Evolutionary conservation across 208 protist genomes (phyloP).

Genomic region (Trichomonas vaginalis): DNA sequence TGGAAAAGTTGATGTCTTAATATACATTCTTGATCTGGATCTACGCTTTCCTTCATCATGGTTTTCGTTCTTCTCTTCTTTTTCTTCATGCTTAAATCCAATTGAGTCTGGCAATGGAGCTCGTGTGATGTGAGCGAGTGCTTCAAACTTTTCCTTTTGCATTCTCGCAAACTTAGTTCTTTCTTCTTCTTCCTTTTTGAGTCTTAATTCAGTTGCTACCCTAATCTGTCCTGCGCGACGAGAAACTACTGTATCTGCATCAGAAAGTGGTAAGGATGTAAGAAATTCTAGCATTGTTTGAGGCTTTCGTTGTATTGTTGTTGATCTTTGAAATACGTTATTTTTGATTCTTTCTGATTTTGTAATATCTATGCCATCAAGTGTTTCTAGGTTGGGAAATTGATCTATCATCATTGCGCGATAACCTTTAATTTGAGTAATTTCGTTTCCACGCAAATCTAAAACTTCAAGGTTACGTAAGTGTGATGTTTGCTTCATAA

Average conservation of each 20-base stretch:
- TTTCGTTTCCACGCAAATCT: not conserved
- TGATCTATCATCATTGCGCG: not conserved
- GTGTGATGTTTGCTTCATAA: not conserved
- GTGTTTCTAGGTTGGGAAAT: not conserved
- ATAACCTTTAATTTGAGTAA: not conserved
- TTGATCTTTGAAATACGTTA: not conserved
- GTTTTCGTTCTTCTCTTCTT: not conserved
- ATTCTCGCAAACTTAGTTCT: not conserved
- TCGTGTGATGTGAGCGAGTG: not conserved
- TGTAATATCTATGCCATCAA: not conserved
- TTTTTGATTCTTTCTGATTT: not conserved
- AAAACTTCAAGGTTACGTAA: not conserved
- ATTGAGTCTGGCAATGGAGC: not conserved
- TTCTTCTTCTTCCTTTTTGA: not conserved
- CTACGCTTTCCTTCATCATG: not conserved
- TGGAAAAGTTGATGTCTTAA: not conserved
- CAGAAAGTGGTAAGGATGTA: not conserved
- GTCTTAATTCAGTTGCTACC: no score
- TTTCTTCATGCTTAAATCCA: not conserved
- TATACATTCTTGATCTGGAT: not conserved
- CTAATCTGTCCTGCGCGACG: not conserved
- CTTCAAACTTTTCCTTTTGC: not conserved
- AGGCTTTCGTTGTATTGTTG: not conserved
- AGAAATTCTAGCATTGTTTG: not conserved
- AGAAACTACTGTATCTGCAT: not conserved